Conservation (phyloP, 345 rosid genomes). For the Diplotaxis tenuifolia region DNA sequence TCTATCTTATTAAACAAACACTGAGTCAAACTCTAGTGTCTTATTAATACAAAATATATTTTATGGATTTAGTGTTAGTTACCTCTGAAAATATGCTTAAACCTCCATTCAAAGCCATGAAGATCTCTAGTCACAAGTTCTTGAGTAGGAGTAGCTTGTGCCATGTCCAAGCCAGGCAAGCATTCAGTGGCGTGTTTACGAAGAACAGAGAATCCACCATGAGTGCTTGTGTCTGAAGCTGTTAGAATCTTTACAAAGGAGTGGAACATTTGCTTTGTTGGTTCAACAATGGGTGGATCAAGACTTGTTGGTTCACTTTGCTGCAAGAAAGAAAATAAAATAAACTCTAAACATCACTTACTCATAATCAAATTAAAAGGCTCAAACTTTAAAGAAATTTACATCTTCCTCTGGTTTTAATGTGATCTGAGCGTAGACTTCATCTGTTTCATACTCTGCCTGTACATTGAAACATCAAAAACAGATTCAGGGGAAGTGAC, state of each 20-base stretch:
- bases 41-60: too few species aligned
- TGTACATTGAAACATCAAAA: not conserved
- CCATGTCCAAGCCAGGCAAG: slow-evolving; percentile 46
- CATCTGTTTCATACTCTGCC: slow-evolving; percentile 89
- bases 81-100: slow-evolving; percentile 84
- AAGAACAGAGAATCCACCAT: slow-evolving; percentile 93
- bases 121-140: slow-evolving; percentile 72
- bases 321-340: slow-evolving; percentile 34
- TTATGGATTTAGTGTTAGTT: slow-evolving; percentile 5
- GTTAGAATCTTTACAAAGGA: slow-evolving; percentile 83
- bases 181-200: slow-evolving; percentile 84
- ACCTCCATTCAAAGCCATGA: slow-evolving; percentile 80
- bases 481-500: not conserved
- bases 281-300: slow-evolving; percentile 51
- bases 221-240: slow-evolving; percentile 90
- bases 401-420: slow-evolving; percentile 70
- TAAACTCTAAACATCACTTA: not conserved
- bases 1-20: too few species aligned
- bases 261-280: slow-evolving; percentile 47
- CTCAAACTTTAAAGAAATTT: slow-evolving; percentile 17
- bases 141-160: slow-evolving; percentile 58
- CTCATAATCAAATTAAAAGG: not conserved
- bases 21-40: too few species aligned
- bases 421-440: slow-evolving; percentile 88
- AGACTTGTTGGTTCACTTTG: slow-evolving; percentile 62